Base-by-base conservation (phyloP, 129 eudicot species). In the Saposhnikovia divaricata region DNA sequence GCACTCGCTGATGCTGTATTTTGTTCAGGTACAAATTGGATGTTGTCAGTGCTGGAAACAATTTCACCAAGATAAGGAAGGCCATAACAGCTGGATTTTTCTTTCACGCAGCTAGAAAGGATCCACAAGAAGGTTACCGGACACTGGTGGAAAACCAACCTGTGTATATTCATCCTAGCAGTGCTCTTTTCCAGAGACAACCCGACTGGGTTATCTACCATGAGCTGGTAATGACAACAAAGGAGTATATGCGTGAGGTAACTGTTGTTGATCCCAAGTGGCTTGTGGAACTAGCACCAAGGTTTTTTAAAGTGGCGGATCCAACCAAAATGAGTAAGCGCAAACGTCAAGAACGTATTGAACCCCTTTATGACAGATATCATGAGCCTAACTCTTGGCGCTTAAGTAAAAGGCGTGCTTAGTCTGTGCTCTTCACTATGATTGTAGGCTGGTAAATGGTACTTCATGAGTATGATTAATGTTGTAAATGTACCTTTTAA, bases 331-430 rank as follows among this genome's bases (percentile, higher is more conserved):
- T 93, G 93, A 91, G 97, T 81, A 93, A 91, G 81, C 91, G 95
- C 65, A 93, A 93, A 80, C 90, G 97, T 40, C 97, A 89, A 84
- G 97, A 93, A 78, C 87, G 95, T 2, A 91, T 93, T 77, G 98
- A 91, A 61, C 95, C 98, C 0, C 90, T 91, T 21, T 91, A 93
- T 72, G 95, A 93, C 72, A 59, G 95, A 81, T 93, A 91, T 69
- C 91, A 89, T 78, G 98, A 93, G 72, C 98, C 93, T 2, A 93
- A 91, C 61, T 93, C 98, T 21, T 93, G 97, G 98, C 86, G 98
- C 59, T 82, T 93, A 79, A 93, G 96, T 81, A 93, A 89, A 85
- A 82, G 98, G 81, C 91, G 98, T 3, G 96, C 96, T 61, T 91
- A 82, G 80, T 76, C 63, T 48, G 23, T 31, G 76, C 76, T 65